Evolutionary conservation across 2,329 filamentous ascomycete species (phyloP), one percentile per base, ranked within the genome.

Genomic region (Exophiala viscosa): DNA sequence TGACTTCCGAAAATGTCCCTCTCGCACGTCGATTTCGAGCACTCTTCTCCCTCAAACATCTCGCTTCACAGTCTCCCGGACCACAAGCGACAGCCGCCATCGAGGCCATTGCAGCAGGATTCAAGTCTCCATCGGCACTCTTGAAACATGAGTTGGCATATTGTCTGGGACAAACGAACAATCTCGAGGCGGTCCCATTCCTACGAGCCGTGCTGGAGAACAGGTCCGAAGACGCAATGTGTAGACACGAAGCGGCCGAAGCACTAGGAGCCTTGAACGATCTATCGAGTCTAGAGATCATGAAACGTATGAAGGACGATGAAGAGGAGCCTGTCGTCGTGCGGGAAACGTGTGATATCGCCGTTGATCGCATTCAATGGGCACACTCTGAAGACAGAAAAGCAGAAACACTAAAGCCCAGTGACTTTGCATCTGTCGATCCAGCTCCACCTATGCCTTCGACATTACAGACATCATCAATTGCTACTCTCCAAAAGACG

Each of bases 111-210:
- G 90, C 92, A 2, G 90, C 90, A 6, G 92, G 79, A 1, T 93
- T 99, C 63, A 65, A 76, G 0, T 95, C 92, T 2, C 85, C 88
- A 0, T 97, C 92, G 3, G 92, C 90, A 2, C 79, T 97, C 7
- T 77, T 97, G 42, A 97, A 97, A 76, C 93, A 99, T 71, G 93
- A 99, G 70, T 80, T 99, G 44, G 93, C 93, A 20, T 99, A 99
- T 75, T 99, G 93, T 67, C 81, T 99, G 2, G 93, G 93, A 6
- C 93, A 99, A 73, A 92, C 88, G 1, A 84, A 84, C 52, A 90
- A 96, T 67, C 71, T 79, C 45, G 84, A 84, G 41, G 87, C 91
- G 0, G 81, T 90, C 8, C 79, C 85, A 8, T 86, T 84, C 58
- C 76, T 99, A 61, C 81, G 85, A 52, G 72, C 77, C 10, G 89